Base-by-base conservation (phyloP, 768 basidiomycete species). In the Antrodiella citrinella region DNA sequence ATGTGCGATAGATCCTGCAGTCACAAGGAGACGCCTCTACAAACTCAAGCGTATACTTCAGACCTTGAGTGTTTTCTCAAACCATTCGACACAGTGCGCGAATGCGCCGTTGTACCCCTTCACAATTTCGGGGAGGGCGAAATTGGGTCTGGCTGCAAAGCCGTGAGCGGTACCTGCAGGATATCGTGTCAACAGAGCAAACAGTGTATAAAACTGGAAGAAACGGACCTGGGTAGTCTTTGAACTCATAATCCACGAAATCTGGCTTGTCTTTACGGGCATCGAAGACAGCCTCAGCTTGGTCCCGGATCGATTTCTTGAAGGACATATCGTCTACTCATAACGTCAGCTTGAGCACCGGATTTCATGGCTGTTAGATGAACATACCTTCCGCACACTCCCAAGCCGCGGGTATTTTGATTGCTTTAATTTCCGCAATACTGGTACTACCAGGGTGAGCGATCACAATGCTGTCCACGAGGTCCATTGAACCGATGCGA, bases 91-190 rank as follows among this genome's bases (percentile, higher is more conserved):
- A 0, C 67, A 66, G 49, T 74, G 70, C n/a, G 68, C 62, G 39
- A 74, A 62, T 9, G 72, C 67, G 13, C 67, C 64, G 47, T 78
- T 70, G 51, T 69, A 79, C 2, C 65, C 74, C 42, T 66, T 67
- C 53, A 70, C 69, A 44, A 76, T 67, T 23, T 72, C 71, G 1
- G 70, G 67, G 11, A 70, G 63, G 4, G 52, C 57, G 26, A 76
- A 61, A 50, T 74, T 71, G 2, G 75, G 76, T 12, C 76, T 67
- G 23, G 66, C 63, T 2, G 74, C 75, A 21, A 79, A 79, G 21
- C 78, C 73, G 48, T 76, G 77, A 4, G 54, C 59, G 13, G 71
- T 78, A 53, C 70, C 75, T 76, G 45, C n/a, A n/a, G 35, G 47
- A 48, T 35, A 15, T 35, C 7, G 30, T 7, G 21, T 19, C 47